Evolutionary conservation across 2,329 filamentous ascomycete genomes (phyloP), one percentile per base, ranked within the genome.

Genomic region (Diplocarpon mali): DNA sequence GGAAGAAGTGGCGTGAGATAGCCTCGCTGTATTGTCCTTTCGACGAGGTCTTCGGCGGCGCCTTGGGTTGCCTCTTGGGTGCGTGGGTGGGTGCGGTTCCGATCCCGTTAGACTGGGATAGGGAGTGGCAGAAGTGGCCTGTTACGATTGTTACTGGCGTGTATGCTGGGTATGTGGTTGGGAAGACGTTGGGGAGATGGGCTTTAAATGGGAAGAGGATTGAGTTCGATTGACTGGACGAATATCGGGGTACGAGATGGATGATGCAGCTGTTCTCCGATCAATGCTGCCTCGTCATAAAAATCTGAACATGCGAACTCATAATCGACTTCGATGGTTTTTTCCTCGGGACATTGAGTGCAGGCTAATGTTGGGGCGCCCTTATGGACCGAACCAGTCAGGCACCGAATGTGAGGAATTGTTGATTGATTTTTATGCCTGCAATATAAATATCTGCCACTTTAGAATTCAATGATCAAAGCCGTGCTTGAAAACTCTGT

Each of bases 91-190:
- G 92, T 3, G 92, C 92, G 7, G 78, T 96, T 42, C 92, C 93
- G 0, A 96, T 98, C 56, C 92, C 92, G 2, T 69, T 98, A 54
- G 92, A 98, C 63, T 96, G 90, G 90, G 92, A 98, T 63, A 80
- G 92, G n/a, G 88, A 94, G 56, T 98, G 92, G 92, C 92, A 98
- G 75, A 85, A 83, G 64, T 98, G 90, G 85, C 92, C 92, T 0
- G 82, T 96, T 38, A 98, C 92, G 0, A 84, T 98, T 47, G 66
- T 96, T 4, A 79, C 76, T 2, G 92, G 92, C 2, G 72, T 84
- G 14, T 96, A 94, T 64, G 65, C 77, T 5, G 92, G 92, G 1
- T 88, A 85, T 63, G 70, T 77, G 1, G 53, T 85, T 11, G 88
- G 88, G 1, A 81, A 83, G 60, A 58, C 77, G 44, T 52, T 78